These are phyloP conservation scores for Penicillium paxilli DNA, from an alignment of 495 filamentous ascomycete genomes.

Conservation along the genomic window DNA sequence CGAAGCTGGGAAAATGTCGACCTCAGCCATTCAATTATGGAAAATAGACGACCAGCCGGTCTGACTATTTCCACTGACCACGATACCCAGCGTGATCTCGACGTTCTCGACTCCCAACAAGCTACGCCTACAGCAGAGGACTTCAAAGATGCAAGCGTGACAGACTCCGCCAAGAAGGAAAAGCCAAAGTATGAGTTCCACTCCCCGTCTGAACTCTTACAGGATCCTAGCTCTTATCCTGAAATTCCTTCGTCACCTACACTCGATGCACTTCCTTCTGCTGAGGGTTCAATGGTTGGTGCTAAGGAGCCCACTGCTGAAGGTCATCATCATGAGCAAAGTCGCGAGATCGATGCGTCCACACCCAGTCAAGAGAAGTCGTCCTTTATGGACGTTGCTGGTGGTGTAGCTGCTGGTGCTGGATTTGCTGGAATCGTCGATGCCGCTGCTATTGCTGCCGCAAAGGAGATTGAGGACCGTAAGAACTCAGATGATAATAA, in stretches of 20 bases:
- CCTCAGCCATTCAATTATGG: conserved; percentile 22
- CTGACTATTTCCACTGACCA: conserved; percentile 24
- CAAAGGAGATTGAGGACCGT: conserved; percentile 5
- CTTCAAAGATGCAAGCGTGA: background rate
- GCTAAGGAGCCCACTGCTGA: conserved; percentile 11
- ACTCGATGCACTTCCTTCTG: conserved; percentile 33
- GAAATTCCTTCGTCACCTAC: conserved; percentile 30
- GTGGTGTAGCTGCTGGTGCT: background rate
- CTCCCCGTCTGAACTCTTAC: conserved; percentile 45
- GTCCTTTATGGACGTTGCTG: background rate
- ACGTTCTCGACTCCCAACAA: conserved; percentile 28
- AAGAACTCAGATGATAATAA: background rate
- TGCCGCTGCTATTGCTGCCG: conserved; percentile 29
- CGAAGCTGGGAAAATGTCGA: conserved; percentile 35
- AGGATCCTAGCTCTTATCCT: conserved; percentile 29
- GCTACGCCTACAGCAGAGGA: conserved; percentile 24
- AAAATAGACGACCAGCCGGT: conserved; percentile 15
- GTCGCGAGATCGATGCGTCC: conserved; percentile 7
- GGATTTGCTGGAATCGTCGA: conserved; percentile 29
- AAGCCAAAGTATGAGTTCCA: conserved; percentile 48
- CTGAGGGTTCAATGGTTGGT: conserved; percentile 36
- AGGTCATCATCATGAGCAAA: conserved; percentile 5
- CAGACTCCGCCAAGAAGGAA: conserved; percentile 22
- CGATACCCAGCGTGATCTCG: conserved; percentile 7
- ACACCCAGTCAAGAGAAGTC: conserved; percentile 20